phyloP scores from a whole-genome alignment of 441 rosid genomes.

The Caryocar brasiliense region DNA sequence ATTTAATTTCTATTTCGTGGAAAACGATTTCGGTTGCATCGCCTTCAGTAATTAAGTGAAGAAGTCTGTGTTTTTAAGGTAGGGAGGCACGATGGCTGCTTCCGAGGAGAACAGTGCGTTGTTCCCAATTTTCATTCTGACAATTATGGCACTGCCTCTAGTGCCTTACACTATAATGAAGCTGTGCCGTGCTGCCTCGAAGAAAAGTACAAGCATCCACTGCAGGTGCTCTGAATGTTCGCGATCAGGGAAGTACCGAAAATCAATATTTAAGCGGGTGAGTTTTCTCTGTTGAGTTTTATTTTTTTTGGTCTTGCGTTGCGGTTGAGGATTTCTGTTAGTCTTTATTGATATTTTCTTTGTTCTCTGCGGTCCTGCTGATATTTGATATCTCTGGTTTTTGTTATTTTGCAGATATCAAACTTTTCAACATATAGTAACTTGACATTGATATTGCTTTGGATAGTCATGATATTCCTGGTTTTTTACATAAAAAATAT shows the following conservation, averaged over 20 bases:
- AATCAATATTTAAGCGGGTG: slow-evolving; percentile 74
- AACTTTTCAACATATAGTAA: slow-evolving; percentile 90
- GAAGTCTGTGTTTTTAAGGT: slow-evolving; percentile 20
- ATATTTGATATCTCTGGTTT: no score
- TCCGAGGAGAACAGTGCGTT: slow-evolving; percentile 78
- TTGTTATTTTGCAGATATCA: slow-evolving; percentile 53
- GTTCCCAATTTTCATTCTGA: slow-evolving; percentile 93
- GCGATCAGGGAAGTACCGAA: slow-evolving; percentile 76
- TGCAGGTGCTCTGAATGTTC: slow-evolving; percentile 77
- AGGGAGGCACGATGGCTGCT: slow-evolving; percentile 62
- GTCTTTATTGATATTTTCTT: neutral
- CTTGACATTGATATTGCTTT: slow-evolving; percentile 71
- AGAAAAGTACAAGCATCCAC: slow-evolving; percentile 60
- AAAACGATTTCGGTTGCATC: no score
- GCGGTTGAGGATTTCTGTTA: neutral
- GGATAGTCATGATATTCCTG: slow-evolving; percentile 80
- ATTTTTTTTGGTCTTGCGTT: neutral
- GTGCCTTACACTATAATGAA: slow-evolving; percentile 80
- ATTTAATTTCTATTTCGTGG: no score
- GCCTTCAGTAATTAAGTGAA: no score
- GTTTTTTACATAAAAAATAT: slow-evolving; percentile 78
- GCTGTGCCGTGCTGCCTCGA: slow-evolving; percentile 62
- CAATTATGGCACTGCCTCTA: slow-evolving; percentile 86
- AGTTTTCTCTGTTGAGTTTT: slow-evolving; percentile 7
- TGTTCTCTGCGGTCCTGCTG: slow-evolving; percentile 4